These are phyloP conservation scores for Trametes pubescens DNA, from an alignment of 1,284 basidiomycete species.

Conservation along the genomic window DNA sequence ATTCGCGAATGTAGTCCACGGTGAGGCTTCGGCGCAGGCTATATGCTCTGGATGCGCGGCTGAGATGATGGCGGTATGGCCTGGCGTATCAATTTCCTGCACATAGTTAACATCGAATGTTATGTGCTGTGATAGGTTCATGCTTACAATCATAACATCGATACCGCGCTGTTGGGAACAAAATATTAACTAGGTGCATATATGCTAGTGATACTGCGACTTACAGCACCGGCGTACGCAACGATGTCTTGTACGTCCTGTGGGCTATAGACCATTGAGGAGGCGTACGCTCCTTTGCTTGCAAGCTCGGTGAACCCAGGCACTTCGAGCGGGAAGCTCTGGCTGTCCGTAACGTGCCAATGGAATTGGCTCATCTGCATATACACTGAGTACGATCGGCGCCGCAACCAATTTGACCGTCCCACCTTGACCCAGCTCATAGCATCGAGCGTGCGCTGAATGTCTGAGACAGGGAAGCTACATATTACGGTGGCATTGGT, in stretches of 20 bases:
- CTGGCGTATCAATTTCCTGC: constrained; percentile 73
- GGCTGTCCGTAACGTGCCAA: constrained; percentile 80
- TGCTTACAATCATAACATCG: constrained; percentile 66
- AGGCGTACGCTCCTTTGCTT: constrained; percentile 71
- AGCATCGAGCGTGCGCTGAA: constrained; percentile 79
- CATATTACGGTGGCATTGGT: background rate
- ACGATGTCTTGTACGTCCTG: constrained; percentile 70
- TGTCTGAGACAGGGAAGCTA: constrained; percentile 68
- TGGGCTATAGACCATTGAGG: constrained; percentile 62
- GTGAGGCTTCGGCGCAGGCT: constrained; percentile 69
- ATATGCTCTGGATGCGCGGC: constrained; percentile 74
- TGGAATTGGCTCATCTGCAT: constrained; percentile 71
- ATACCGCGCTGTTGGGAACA: constrained; percentile 67
- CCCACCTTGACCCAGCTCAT: constrained; percentile 87
- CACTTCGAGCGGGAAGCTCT: constrained; percentile 78
- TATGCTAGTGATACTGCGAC: constrained; percentile 34
- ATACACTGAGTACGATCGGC: constrained; percentile 28
- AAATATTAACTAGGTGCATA: background rate
- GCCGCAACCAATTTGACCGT: background rate
- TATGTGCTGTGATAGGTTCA: too few species aligned
- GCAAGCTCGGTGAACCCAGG: constrained; percentile 69
- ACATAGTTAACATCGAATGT: background rate
- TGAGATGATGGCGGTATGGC: constrained; percentile 77
- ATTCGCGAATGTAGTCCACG: constrained; percentile 71
- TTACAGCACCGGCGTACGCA: constrained; percentile 72